phyloP scores from a whole-genome alignment of 495 filamentous ascomycete species.

The Saxophila tyrrhenica region DNA sequence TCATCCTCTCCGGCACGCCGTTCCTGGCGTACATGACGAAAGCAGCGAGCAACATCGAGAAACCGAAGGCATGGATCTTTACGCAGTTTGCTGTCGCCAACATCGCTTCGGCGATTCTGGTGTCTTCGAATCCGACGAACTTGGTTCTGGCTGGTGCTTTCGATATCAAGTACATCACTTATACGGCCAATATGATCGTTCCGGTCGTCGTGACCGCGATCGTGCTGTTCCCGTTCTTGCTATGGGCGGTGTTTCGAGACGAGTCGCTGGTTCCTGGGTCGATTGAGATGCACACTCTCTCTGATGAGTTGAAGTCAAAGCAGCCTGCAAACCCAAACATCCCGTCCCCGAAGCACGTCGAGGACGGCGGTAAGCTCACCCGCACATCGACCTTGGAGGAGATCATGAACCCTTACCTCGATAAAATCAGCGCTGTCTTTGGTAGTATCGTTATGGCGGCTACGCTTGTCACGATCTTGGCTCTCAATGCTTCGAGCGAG shows the following conservation, averaged over 20 bases:
- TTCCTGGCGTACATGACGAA: constrained; percentile 63
- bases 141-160: constrained; percentile 61
- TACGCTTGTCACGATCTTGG: constrained; percentile 47
- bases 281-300: constrained; percentile 55
- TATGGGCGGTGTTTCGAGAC: constrained; percentile 52
- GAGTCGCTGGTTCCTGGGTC: constrained; percentile 48
- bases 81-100: constrained; percentile 59
- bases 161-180: constrained; percentile 52
- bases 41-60: constrained; percentile 54
- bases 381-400: constrained; percentile 38
- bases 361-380: constrained; percentile 42
- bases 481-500: constrained; percentile 44
- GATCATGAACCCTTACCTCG: constrained; percentile 60
- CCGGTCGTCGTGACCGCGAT: constrained; percentile 52
- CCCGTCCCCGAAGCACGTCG: constrained; percentile 44
- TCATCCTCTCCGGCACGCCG: constrained; percentile 56
- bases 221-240: constrained; percentile 50
- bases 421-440: constrained; percentile 49
- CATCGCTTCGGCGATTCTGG: constrained; percentile 55
- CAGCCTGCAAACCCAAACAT: constrained; percentile 58
- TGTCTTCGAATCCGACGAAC: constrained; percentile 62
- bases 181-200: constrained; percentile 60
- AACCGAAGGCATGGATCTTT: constrained; percentile 56
- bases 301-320: constrained; percentile 40
- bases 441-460: constrained; percentile 50